Conservation (phyloP, 257 asterid genomes). For the Ophiorrhiza pumila region DNA sequence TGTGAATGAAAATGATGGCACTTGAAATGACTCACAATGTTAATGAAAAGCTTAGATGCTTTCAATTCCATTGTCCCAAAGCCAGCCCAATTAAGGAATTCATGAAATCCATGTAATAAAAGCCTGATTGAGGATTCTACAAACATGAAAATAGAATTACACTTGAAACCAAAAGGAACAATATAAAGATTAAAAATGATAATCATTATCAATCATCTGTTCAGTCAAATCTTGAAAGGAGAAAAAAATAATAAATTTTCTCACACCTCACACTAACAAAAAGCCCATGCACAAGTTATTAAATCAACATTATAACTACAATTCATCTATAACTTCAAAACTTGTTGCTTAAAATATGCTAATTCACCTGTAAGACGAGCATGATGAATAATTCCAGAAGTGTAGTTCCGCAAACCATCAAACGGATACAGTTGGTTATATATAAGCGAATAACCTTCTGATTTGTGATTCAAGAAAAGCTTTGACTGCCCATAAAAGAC, state of each 20-base stretch:
- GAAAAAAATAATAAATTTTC: not conserved
- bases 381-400: constrained; percentile 94
- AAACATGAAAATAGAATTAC: not conserved
- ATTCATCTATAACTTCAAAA: not conserved
- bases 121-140: no score
- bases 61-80: not conserved
- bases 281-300: not conserved
- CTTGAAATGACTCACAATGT: not conserved
- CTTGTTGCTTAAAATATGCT: not conserved
- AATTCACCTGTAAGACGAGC: constrained; percentile 72
- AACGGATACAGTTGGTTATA: constrained; percentile 81
- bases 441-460: constrained; percentile 59
- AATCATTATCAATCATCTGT: not conserved
- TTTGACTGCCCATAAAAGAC: constrained; percentile 61
- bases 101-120: not conserved
- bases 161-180: not conserved
- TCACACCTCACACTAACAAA: not conserved
- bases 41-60: not conserved
- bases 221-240: not conserved
- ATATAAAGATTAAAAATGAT: not conserved
- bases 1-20: not conserved
- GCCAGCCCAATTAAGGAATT: not conserved
- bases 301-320: not conserved
- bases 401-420: constrained; percentile 75
- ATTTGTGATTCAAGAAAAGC: constrained; percentile 39